Conservation (phyloP, 2,329 filamentous ascomycete species). For the Talaromyces marneffei region DNA sequence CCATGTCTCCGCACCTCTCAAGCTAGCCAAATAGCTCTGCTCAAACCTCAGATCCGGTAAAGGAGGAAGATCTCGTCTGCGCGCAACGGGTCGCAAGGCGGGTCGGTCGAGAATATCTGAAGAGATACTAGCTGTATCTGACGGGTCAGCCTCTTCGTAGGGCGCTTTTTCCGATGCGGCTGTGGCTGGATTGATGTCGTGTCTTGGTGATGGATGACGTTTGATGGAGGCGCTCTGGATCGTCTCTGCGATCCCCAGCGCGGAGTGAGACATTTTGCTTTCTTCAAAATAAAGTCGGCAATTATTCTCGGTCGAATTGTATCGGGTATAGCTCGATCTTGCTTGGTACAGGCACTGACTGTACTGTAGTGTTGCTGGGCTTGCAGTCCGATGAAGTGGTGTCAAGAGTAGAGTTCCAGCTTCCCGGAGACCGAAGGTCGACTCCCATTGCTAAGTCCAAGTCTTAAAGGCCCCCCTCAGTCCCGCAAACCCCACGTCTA, state of each 20-base stretch:
- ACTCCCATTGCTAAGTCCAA: slow-evolving; percentile 5
- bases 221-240: slow-evolving; percentile 78
- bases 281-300: not conserved
- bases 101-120: slow-evolving; percentile 43
- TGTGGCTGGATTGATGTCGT: slow-evolving; percentile 77
- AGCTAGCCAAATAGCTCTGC: slow-evolving; percentile 92
- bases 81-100: slow-evolving; percentile 31
- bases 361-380: not conserved
- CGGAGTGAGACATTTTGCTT: slow-evolving; percentile 28
- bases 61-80: slow-evolving; percentile 57
- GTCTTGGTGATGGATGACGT: slow-evolving; percentile 60
- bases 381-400: not conserved
- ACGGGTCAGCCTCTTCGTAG: slow-evolving; percentile 43
- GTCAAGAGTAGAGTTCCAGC: not conserved
- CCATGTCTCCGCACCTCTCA: slow-evolving; percentile 72
- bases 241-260: slow-evolving; percentile 67
- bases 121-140: slow-evolving; percentile 40
- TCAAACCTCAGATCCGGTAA: slow-evolving; percentile 85
- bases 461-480: not conserved
- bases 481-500: slow-evolving; percentile 12
- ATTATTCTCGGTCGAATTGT: not conserved
- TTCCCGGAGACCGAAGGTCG: slow-evolving; percentile 14
- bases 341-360: not conserved
- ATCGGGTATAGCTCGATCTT: not conserved
- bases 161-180: slow-evolving; percentile 62